Base-by-base conservation (phyloP, 1,139 yeast species). In the Kodamaea sp. region DNA sequence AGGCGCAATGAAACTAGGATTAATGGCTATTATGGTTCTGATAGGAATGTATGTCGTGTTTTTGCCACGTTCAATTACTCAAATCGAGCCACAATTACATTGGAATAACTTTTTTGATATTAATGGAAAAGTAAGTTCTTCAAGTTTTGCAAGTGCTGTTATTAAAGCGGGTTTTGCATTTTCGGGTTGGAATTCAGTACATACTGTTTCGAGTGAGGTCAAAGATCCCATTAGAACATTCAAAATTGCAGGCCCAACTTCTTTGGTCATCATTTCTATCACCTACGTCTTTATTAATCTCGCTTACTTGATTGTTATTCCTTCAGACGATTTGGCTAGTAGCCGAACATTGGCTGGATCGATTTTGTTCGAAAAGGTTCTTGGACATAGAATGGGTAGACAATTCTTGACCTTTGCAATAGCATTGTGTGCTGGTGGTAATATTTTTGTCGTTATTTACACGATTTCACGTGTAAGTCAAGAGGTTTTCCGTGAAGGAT, bases 181-280 rank as follows among this genome's bases (percentile, higher is more conserved):
- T 43, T 67, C 78, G 2, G 87, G 87, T 2, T 80, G 86, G 86
- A 78, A 73, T 47, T 63, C 78, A 12, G 81, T 79, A 5, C 85
- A 80, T 51, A 70, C 80, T 0, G 82, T 78, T 9, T 67, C 82
- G 1, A 76, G 77, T 37, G 87, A 81, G 50, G 75, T 80, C 28
- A 73, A 73, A 41, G 75, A 80, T 47, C 86, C 85, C 0, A 63
- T 67, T 0, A 58, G 75, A 32, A 79, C 84, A 0, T 66, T 79
- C 38, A 76, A 65, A 49, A 71, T 79, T 29, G 83, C 85, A 1
- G 86, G 85, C 0, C 83, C 84, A 0, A 57, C 68, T 1, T 76
- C 85, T 0, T 55, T 81, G 31, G 42, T 63, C 1, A 56, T 79
- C 7, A 69, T 78, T 30, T 58, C 78, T 2, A 36, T 74, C 10